These are phyloP conservation scores for Populus deltoides DNA, from an alignment of 345 rosid species.

Conservation along the genomic window DNA sequence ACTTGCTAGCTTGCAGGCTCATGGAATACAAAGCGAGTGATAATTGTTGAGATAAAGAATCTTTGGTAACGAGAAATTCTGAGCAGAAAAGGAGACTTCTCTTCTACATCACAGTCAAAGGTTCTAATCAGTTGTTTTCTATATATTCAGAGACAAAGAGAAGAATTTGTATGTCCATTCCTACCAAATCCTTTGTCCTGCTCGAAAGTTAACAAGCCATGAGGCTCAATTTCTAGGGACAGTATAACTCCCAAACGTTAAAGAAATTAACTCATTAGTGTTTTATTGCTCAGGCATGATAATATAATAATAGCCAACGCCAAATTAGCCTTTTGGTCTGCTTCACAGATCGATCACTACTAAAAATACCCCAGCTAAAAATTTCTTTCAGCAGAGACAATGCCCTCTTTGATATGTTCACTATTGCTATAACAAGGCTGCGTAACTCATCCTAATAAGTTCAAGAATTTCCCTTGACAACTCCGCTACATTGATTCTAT, in stretches of 20 bases:
- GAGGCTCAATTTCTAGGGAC: not conserved
- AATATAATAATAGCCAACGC: not conserved
- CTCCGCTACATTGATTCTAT: conserved; percentile 19
- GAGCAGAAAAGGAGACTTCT: not conserved
- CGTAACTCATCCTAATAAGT: not conserved
- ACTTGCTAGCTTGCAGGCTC: not conserved
- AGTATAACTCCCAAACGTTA: not conserved
- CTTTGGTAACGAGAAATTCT: not conserved
- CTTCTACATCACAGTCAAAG: not conserved
- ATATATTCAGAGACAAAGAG: not conserved
- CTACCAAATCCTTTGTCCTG: too few species aligned
- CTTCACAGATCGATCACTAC: conserved; percentile 7
- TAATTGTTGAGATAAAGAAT: not conserved
- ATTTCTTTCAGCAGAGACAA: not conserved
- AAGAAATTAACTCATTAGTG: not conserved
- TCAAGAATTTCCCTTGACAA: conserved; percentile 8
- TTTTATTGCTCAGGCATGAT: too few species aligned
- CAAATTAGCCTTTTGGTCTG: not conserved
- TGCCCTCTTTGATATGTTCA: conserved; percentile 17
- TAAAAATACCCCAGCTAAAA: not conserved
- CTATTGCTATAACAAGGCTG: conserved; percentile 8
- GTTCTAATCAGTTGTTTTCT: not conserved
- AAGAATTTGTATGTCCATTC: not conserved
- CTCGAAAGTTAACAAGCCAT: too few species aligned
- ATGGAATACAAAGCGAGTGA: not conserved